Conservation (phyloP, 768 basidiomycete species). For the Lyophyllum shimeji region DNA sequence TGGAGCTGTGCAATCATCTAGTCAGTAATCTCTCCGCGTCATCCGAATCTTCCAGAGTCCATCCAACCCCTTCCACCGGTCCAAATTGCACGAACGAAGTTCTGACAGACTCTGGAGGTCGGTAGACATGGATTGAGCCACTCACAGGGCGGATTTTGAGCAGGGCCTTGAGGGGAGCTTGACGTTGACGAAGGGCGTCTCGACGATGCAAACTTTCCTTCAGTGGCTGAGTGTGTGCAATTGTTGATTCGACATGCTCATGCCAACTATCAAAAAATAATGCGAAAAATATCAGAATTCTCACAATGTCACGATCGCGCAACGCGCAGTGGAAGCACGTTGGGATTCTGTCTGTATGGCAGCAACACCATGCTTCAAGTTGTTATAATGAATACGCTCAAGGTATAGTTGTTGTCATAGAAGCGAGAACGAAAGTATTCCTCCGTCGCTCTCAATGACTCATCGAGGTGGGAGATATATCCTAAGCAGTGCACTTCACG, state of each 20-base stretch:
- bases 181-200: constrained; percentile 35
- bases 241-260: neutral
- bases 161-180: constrained; percentile 35
- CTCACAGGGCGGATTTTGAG: constrained; percentile 42
- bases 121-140: constrained; percentile 23
- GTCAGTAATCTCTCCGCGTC: constrained; percentile 28
- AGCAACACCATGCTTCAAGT: too few species aligned
- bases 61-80: constrained; percentile 37
- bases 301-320: neutral
- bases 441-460: neutral
- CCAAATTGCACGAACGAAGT: constrained; percentile 24
- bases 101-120: constrained; percentile 18
- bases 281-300: too few species aligned
- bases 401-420: neutral
- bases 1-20: constrained; percentile 18
- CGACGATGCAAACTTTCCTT: constrained; percentile 16
- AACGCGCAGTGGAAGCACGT: too few species aligned
- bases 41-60: constrained; percentile 32
- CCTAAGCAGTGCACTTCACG: neutral
- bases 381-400: too few species aligned
- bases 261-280: neutral
- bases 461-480: neutral
- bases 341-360: too few species aligned
- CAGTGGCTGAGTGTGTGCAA: constrained; percentile 18
- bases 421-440: neutral